phyloP scores from a whole-genome alignment of 768 basidiomycete genomes.

The Gloeopeniophorella convolvens region DNA sequence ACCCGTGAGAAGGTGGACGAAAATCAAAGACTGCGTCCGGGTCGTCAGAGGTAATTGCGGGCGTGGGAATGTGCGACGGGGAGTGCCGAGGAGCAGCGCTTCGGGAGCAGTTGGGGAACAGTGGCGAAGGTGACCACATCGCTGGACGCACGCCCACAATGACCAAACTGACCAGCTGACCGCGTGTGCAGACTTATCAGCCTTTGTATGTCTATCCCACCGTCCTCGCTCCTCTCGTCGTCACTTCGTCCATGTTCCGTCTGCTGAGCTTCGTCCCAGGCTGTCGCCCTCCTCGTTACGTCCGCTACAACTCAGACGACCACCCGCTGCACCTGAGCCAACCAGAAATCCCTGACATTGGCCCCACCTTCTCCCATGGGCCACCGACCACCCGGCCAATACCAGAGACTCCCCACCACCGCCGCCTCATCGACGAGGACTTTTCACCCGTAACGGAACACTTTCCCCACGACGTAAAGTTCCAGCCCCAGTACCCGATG shows the following conservation, averaged over 20 bases:
- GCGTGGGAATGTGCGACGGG: too few species aligned
- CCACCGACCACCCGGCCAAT: not conserved
- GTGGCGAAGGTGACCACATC: too few species aligned
- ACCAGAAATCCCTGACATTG: slow-evolving; percentile 8
- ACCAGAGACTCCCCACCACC: slow-evolving; percentile 5
- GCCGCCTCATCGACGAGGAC: slow-evolving; percentile 16
- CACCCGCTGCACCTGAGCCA: slow-evolving; percentile 8
- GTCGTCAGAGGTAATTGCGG: too few species aligned
- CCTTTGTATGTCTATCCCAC: slow-evolving; percentile 7
- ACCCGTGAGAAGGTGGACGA: too few species aligned
- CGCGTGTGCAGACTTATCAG: slow-evolving; percentile 14
- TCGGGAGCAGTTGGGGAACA: too few species aligned
- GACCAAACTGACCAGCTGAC: slow-evolving; percentile 6
- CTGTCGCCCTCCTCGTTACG: slow-evolving; percentile 6
- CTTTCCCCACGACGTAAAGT: slow-evolving; percentile 1
- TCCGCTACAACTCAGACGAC: slow-evolving; percentile 6
- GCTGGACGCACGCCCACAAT: too few species aligned
- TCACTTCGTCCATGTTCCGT: slow-evolving; percentile 6
- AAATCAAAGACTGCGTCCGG: too few species aligned
- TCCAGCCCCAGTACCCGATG: slow-evolving; percentile 10
- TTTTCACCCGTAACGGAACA: not conserved
- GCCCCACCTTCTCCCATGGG: slow-evolving; percentile 4
- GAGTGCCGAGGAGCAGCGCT: too few species aligned
- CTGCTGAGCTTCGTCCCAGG: slow-evolving; percentile 14
- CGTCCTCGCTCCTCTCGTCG: not conserved